Evolutionary conservation across 495 filamentous ascomycete species (phyloP), one percentile per base, ranked within the genome.

Genomic region (Entonaema liquescens): DNA sequence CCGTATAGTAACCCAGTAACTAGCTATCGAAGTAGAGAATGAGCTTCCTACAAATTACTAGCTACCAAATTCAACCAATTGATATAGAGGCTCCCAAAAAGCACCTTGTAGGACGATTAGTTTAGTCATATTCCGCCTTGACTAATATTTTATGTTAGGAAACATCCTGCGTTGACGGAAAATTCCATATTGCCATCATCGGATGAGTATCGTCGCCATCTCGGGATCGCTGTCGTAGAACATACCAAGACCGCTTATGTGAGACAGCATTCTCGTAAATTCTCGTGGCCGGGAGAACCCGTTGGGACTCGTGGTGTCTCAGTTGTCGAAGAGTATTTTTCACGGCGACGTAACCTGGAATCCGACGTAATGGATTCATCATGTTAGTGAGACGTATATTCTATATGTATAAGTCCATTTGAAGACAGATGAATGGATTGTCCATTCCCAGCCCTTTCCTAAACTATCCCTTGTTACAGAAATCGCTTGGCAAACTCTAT

Each of bases 181-280:
- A 47, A 47, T 47, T 21, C 19, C 42, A 47, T 47, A 47, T 23
- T 23, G 8, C 3, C 42, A 47, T 47, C 19, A 47, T 47, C 42
- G 42, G 42, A 13, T 23, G 19, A 23, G 19, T 23, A 47, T 47
- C 17, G 19, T 47, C 42, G 42, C 42, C 19, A 47, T 47, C 42
- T 47, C 17, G 11, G 42, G 42, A 5, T 3, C 42, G 19, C 42
- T 29, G 49, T 53, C 49, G 49, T 53, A 29, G 49, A 53, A 28
- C 49, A 29, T 29, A 29, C 26, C 25, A 29, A 53, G 49, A 2
- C 15, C 49, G 49, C 23, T 53, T n/a, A 29, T 29, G 49, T 53
- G 26, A 17, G 49, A 53, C 49, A 53, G 4, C 49, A 28, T 53
- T 53, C 23, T 53, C 49, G 42, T 53, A 53, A 17, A 23, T 47